Percentiles rank a stretch among this genome's conserved stretches.
phyloP scores from a whole-genome alignment of 2,329 filamentous ascomycete species.

The Xylariaceae sp. region DNA sequence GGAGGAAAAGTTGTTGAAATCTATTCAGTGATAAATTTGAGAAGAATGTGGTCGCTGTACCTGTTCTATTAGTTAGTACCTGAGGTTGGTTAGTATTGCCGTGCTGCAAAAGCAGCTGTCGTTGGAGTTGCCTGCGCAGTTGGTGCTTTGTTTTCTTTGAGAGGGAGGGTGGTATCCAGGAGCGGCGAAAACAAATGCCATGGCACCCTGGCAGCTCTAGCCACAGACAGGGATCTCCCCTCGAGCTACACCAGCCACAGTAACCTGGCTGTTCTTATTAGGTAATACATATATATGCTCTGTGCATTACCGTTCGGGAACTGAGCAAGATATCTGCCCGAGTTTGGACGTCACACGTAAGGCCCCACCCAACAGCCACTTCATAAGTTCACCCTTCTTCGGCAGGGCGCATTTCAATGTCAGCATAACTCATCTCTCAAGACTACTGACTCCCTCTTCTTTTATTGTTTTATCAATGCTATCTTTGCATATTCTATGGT shows the following conservation, averaged over 20 bases:
- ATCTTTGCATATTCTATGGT: neutral
- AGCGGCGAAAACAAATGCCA: conserved; percentile 18
- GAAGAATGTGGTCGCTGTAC: conserved; percentile 7
- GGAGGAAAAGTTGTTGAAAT: conserved; percentile 2
- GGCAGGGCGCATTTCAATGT: neutral
- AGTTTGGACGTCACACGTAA: neutral
- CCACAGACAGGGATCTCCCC: neutral
- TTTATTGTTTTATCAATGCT: neutral
- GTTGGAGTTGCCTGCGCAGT: conserved; percentile 10
- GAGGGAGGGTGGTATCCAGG: conserved; percentile 12
- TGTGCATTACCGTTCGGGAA: neutral
- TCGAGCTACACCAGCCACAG: too few relatives aligned
- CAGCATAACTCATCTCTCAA: neutral
- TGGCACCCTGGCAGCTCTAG: neutral
- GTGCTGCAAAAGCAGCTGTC: conserved; percentile 23
- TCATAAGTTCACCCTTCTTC: too few relatives aligned
- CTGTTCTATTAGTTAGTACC: conserved; percentile 22
- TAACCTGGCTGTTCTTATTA: neutral
- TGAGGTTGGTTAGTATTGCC: conserved; percentile 20
- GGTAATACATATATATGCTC: neutral
- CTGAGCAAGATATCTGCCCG: neutral
- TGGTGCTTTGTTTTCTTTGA: conserved; percentile 26
- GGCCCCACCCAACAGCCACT: neutral
- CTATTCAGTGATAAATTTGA: conserved; percentile 2
- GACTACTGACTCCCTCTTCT: neutral